Conservation (phyloP, 169 alveolate species). For the Plasmodium relictum region DNA sequence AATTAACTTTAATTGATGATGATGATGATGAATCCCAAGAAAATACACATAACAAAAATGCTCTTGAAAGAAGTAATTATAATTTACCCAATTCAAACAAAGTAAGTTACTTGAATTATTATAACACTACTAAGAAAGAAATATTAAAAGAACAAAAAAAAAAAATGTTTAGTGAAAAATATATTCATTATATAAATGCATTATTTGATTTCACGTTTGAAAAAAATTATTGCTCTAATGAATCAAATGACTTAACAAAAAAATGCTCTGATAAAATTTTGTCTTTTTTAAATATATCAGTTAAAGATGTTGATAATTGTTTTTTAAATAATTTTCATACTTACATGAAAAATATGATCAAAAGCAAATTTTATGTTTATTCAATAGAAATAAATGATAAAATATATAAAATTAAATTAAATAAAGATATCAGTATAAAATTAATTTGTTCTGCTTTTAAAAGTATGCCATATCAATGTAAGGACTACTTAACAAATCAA, state of each 20-base stretch:
- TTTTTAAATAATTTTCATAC: slow-evolving; percentile 56
- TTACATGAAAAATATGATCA: slow-evolving; percentile 63
- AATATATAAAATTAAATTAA: slow-evolving; percentile 51
- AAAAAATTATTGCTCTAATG: slow-evolving; percentile 50
- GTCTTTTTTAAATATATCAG: slow-evolving; percentile 16
- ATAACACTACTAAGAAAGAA: not conserved
- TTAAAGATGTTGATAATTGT: slow-evolving; percentile 45
- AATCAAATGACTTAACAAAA: slow-evolving; percentile 63
- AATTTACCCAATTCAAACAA: not conserved
- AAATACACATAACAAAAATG: not conserved
- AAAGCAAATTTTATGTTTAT: slow-evolving; percentile 60
- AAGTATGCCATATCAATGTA: slow-evolving; percentile 41
- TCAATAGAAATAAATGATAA: slow-evolving; percentile 55
- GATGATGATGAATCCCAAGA: not conserved
- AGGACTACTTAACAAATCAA: slow-evolving; percentile 16
- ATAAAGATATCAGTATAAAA: slow-evolving; percentile 39
- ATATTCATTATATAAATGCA: slow-evolving; percentile 56
- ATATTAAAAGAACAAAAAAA: not conserved
- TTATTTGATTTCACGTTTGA: slow-evolving; percentile 66
- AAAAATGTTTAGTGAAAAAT: slow-evolving; percentile 45
- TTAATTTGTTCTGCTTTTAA: slow-evolving; percentile 68
- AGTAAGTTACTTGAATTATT: not conserved
- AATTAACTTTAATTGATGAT: slow-evolving; percentile 27
- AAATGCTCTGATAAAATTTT: slow-evolving; percentile 61
- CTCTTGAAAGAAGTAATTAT: not conserved